phyloP scores from a whole-genome alignment of 441 rosid species.

The Gossypium laxum region DNA sequence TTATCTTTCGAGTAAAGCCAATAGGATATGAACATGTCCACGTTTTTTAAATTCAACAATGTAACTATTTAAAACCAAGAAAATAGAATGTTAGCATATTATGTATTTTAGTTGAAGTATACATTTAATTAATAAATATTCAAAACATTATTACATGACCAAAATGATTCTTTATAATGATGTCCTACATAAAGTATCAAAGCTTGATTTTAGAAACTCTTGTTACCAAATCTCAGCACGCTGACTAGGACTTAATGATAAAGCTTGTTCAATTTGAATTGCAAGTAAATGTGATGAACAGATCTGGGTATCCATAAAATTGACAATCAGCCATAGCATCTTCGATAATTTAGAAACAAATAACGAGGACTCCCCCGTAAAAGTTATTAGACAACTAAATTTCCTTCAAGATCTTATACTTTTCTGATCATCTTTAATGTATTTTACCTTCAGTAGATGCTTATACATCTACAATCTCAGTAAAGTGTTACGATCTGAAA shows the following conservation, averaged over 20 bases:
- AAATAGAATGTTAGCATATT: neutral
- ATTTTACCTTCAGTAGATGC: neutral
- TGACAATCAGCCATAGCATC: neutral
- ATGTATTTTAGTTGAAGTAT: no score
- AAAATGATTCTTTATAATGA: neutral
- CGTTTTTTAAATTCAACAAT: neutral
- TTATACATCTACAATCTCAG: neutral
- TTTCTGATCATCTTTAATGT: neutral
- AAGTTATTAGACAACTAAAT: neutral
- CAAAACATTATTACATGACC: neutral
- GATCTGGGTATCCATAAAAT: neutral
- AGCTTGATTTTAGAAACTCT: neutral
- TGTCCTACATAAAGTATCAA: neutral
- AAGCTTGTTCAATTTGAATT: neutral
- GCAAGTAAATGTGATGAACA: neutral
- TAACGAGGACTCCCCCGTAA: neutral
- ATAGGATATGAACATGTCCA: neutral
- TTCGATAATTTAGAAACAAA: neutral
- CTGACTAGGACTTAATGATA: neutral
- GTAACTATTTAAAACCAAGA: neutral
- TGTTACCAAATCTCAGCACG: neutral
- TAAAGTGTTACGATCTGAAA: neutral
- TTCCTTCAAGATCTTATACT: neutral
- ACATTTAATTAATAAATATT: neutral
- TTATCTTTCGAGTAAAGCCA: neutral